Evolutionary conservation across 202 grass and related monocot genomes (phyloP).

Genomic region (Schoenoplectus tabernaemontani): DNA sequence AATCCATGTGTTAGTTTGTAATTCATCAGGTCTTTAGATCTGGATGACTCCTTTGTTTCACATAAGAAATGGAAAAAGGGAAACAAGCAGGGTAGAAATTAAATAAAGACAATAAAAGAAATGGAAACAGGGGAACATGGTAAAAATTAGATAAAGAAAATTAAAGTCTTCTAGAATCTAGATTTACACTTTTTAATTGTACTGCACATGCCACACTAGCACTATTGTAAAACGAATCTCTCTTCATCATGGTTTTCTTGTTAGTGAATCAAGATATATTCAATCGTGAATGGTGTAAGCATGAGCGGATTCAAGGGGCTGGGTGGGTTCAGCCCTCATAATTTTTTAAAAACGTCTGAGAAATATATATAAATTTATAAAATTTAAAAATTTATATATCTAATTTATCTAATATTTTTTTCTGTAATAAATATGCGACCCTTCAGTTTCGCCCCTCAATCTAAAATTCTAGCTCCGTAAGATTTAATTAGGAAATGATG

Average conservation of each 20-base stretch:
- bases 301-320: too few species aligned
- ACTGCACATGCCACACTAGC: constrained; percentile 12
- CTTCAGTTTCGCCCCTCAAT: too few species aligned
- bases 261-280: constrained; percentile 5
- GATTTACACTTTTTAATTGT: constrained; percentile 7
- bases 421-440: too few species aligned
- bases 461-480: too few species aligned
- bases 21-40: constrained; percentile 14
- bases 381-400: too few species aligned
- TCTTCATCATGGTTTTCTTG: constrained; percentile 9
- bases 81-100: background rate
- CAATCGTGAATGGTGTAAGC: background rate
- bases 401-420: too few species aligned
- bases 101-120: too few species aligned
- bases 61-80: background rate
- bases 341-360: too few species aligned
- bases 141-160: background rate
- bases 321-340: too few species aligned
- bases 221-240: constrained; percentile 4
- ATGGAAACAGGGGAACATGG: too few species aligned
- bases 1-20: constrained; percentile 34
- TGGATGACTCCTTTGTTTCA: background rate
- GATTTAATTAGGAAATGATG: background rate
- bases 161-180: background rate
- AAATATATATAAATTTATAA: too few species aligned